These are phyloP conservation scores for Lignosus rhinocerotis DNA, from an alignment of 1,284 basidiomycete species.

Conservation along the genomic window DNA sequence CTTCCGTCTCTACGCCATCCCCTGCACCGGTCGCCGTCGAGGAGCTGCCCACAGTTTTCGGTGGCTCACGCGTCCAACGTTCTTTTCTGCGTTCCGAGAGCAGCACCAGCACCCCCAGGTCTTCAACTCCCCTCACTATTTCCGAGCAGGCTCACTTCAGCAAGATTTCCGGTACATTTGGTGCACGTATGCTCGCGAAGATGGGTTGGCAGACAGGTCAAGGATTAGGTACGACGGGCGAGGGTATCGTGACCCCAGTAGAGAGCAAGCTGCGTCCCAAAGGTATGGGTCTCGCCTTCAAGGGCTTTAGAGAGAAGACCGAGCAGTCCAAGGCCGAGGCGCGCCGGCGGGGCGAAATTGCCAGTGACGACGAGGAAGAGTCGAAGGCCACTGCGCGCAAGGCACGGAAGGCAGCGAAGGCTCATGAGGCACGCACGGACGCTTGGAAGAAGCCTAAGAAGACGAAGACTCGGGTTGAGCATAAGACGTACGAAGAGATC, in stretches of 20 bases:
- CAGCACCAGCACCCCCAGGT: constrained; percentile 43
- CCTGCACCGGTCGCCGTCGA: constrained; percentile 31
- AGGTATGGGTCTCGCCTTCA: constrained; percentile 84
- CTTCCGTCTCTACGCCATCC: constrained; percentile 20
- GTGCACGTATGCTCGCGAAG: constrained; percentile 87
- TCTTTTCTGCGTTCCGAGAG: constrained; percentile 56
- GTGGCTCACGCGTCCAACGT: constrained; percentile 41
- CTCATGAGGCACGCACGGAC: constrained; percentile 63
- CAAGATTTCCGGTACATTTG: constrained; percentile 76
- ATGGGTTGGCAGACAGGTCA: constrained; percentile 91
- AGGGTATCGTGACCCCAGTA: constrained; percentile 88
- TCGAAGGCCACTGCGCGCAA: constrained; percentile 44
- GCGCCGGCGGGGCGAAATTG: constrained; percentile 65
- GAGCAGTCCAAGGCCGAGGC: constrained; percentile 88
- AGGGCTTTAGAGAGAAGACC: constrained; percentile 86
- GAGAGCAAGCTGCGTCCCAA: constrained; percentile 83
- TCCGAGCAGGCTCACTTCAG: constrained; percentile 78
- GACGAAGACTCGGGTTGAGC: constrained; percentile 81
- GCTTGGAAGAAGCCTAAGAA: constrained; percentile 84
- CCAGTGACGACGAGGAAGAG: constrained; percentile 77
- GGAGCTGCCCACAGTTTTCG: constrained; percentile 47
- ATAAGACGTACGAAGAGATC: constrained; percentile 96
- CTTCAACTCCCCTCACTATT: constrained; percentile 56
- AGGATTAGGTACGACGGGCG: constrained; percentile 78
- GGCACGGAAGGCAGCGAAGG: constrained; percentile 43